Conservation (phyloP, 257 asterid species). For the Lavandula angustifolia region DNA sequence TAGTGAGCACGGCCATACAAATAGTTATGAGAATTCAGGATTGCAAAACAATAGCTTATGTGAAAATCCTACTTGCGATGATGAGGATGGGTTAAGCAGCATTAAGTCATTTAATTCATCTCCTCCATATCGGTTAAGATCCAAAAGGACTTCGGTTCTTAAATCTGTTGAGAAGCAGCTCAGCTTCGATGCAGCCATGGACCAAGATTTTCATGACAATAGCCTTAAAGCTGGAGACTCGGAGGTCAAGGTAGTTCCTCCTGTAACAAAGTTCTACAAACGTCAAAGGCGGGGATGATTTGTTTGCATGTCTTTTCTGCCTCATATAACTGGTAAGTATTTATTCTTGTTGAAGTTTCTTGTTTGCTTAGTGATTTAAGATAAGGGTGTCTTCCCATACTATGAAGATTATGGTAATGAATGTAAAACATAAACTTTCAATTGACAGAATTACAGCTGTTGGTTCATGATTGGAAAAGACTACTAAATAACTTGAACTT, state of each 20-base stretch:
- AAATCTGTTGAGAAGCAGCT: conserved; percentile 96
- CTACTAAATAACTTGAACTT: background rate
- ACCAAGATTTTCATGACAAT: conserved; percentile 37
- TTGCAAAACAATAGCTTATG: conserved; percentile 35
- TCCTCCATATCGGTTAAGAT: conserved; percentile 81
- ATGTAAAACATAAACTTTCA: background rate
- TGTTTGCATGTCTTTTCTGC: background rate
- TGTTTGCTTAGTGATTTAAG: background rate
- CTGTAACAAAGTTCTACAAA: conserved; percentile 49
- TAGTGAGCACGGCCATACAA: conserved; percentile 35
- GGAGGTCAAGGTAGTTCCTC: conserved; percentile 42
- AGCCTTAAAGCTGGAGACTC: conserved; percentile 43
- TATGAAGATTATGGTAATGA: background rate
- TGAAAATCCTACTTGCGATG: conserved; percentile 37
- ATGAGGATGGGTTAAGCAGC: conserved; percentile 41
- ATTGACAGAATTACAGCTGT: too few species aligned
- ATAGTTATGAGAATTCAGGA: conserved; percentile 39
- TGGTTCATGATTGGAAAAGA: too few species aligned
- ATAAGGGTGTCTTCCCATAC: background rate
- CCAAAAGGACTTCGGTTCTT: conserved; percentile 61
- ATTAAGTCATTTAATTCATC: conserved; percentile 63
- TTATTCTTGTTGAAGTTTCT: background rate
- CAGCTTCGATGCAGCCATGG: conserved; percentile 52
- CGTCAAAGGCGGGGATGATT: conserved; percentile 57
- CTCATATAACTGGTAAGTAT: conserved; percentile 9